Evolutionary conservation across 2,329 filamentous ascomycete genomes (phyloP), one percentile per base, ranked within the genome.

Genomic region (Rhexocercosporidium sp.): DNA sequence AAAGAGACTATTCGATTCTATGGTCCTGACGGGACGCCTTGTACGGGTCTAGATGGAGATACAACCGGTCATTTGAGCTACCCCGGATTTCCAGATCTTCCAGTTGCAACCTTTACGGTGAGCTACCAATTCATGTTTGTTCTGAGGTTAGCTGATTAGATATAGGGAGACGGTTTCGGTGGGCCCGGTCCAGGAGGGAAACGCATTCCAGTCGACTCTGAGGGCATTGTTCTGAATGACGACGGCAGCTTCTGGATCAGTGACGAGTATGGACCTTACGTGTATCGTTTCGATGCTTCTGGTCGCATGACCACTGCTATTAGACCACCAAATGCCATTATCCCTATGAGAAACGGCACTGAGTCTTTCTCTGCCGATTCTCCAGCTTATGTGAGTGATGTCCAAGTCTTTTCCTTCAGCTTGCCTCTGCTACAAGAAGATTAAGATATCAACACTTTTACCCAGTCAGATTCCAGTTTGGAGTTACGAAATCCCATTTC

Each of bases 201-300:
- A 66, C 82, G 87, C 14, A 83, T 92, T 39, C 77, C 85, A 0
- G 74, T 93, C 2, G 91, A 93, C 73, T 79, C 85, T 0, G 91
- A 93, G 79, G 90, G 90, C 1, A 79, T 93, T 0, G 85, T 87
- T 1, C 81, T 93, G 7, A 84, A 84, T 59, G 71, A 79, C 0
- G 85, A 90, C 64, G 87, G 85, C 14, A 81, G 82, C 0, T 92
- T 91, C 78, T 93, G 89, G 88, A 81, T 75, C 20, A 72, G 69
- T 39, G 90, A 93, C 74, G 90, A 92, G 78, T 90, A 91, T 74
- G 90, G 89, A 0, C 89, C 89, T 0, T 92, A 89, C 72, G 80
- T 92, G 25, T 93, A 92, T 81, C 84, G 87, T 53, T 92, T 93
- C 78, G 79, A 83, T 68, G 70, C 77, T 3, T 74, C 76, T 0